Base-by-base conservation (phyloP, 1,284 basidiomycete species). In the Ustilago shanxiensis region DNA sequence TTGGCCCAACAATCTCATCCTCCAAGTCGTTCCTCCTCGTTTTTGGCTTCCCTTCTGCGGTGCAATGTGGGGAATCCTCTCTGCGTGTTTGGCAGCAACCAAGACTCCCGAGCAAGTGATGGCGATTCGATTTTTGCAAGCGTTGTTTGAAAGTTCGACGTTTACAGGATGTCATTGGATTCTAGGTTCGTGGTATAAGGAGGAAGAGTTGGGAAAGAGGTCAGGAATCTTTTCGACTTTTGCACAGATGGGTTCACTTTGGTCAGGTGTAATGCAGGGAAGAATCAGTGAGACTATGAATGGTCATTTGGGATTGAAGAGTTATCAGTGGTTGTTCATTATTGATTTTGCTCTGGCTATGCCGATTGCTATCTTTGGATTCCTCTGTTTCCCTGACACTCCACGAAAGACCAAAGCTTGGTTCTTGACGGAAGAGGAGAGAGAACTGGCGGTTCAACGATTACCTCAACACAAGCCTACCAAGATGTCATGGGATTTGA, bases 311-410 rank as follows among this genome's bases (percentile, higher is more conserved):
- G 90, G 91, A 13, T 87, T 90, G 10, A 90, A 89, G 71, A 91
- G 91, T 18, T 93, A 91, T 90, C 88, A 90, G 81, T 93, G 91
- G 92, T 86, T 92, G 88, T 79, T 92, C 82, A 90, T 93, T 69
- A 90, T 93, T 39, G 91, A 93, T 79, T 91, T 91, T 3, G 85
- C 91, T 18, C 92, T 93, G 58, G 92, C 92, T 1, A 84, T 93
- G 8, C 91, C 91, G n/a, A 82, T 84, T 41, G 83, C 92, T 0
- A 77, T 92, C 4, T 92, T 93, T 79, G 92, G 92, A 0, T 92
- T 91, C 77, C 77, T 91, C 26, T 87, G 92, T 24, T 93, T 93
- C 79, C 92, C 92, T 11, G 91, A 92, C 79, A 88, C 91, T 11
- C 92, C 92, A 0, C 87, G 68, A 3, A 91, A 89, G 4, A 92